These are phyloP conservation scores for Chytriomyces sp. DNA, from an alignment of 192 early-diverging fungal species.

Conservation along the genomic window DNA sequence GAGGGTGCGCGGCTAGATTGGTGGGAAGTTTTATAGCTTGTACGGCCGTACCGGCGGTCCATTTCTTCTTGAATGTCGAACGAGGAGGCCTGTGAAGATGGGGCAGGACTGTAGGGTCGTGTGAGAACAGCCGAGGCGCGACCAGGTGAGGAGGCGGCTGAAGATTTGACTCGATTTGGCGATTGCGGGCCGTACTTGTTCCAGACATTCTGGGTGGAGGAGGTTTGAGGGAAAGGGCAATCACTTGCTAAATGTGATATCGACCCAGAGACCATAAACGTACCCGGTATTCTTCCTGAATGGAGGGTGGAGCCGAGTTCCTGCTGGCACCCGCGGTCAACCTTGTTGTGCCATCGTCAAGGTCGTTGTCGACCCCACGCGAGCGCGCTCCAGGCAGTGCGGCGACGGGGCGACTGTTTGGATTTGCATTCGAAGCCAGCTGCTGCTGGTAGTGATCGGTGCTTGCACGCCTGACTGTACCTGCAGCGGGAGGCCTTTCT, in stretches of 20 bases:
- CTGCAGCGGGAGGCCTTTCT: too few species aligned
- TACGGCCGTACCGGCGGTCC: neutral
- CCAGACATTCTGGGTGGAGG: neutral
- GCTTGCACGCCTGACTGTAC: too few species aligned
- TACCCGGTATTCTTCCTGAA: constrained; percentile 20
- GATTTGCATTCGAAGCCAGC: neutral
- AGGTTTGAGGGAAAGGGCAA: neutral
- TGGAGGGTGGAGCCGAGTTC: neutral
- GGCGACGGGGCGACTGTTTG: neutral
- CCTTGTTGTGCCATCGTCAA: too few species aligned
- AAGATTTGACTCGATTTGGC: too few species aligned
- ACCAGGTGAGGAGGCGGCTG: neutral
- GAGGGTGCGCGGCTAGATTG: too few species aligned
- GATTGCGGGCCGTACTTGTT: neutral
- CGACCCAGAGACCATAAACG: neutral
- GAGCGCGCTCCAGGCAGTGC: too few species aligned
- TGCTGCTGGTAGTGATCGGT: too few species aligned
- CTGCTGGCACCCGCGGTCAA: too few species aligned
- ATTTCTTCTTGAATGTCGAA: constrained; percentile 11
- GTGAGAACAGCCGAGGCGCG: neutral
- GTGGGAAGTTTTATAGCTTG: neutral
- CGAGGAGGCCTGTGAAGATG: neutral
- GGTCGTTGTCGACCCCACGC: too few species aligned
- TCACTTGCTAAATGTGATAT: neutral
- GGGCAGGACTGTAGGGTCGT: constrained; percentile 9